A percentile compares a stretch with the other conserved stretches of the same genome.
phyloP scores from a whole-genome alignment of 306 rosid species.

The Lagenaria siceraria region DNA sequence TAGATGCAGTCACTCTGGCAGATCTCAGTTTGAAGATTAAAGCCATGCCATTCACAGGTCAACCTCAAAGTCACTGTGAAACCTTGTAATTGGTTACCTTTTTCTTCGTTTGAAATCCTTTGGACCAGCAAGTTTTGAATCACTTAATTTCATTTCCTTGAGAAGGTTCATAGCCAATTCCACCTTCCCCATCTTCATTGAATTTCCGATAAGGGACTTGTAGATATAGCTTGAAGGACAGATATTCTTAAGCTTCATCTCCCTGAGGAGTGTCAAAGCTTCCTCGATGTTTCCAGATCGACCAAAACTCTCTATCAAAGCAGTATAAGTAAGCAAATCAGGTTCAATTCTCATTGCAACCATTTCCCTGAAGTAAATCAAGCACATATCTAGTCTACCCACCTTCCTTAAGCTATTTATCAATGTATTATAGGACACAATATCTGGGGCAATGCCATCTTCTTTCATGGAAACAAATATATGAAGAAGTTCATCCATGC shows the following conservation, averaged over 20 bases:
- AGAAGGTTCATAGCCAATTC: slow-evolving; percentile 38
- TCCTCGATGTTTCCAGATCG: slow-evolving; percentile 58
- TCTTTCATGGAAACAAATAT: slow-evolving; percentile 44
- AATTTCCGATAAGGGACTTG: slow-evolving; percentile 34
- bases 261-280: slow-evolving; percentile 38
- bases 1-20: not conserved
- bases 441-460: slow-evolving; percentile 40
- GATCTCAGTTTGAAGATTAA: not conserved
- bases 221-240: slow-evolving; percentile 48
- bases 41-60: not conserved
- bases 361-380: slow-evolving; percentile 55
- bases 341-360: slow-evolving; percentile 37
- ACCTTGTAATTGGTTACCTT: slow-evolving; percentile 13
- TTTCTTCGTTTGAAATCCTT: slow-evolving; percentile 34
- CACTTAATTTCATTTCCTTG: slow-evolving; percentile 53
- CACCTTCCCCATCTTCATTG: slow-evolving; percentile 46
- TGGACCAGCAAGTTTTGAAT: slow-evolving; percentile 36
- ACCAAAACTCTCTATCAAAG: slow-evolving; percentile 47
- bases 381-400: slow-evolving; percentile 51
- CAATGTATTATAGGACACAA: slow-evolving; percentile 57
- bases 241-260: slow-evolving; percentile 54
- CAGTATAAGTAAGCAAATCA: slow-evolving; percentile 67
- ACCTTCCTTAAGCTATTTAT: slow-evolving; percentile 53
- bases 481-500: slow-evolving; percentile 37
- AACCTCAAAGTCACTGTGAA: not conserved